Evolutionary conservation across 106 monocot species (phyloP), one percentile per base, ranked within the genome.

Genomic region (Phalaenopsis aphrodite): DNA sequence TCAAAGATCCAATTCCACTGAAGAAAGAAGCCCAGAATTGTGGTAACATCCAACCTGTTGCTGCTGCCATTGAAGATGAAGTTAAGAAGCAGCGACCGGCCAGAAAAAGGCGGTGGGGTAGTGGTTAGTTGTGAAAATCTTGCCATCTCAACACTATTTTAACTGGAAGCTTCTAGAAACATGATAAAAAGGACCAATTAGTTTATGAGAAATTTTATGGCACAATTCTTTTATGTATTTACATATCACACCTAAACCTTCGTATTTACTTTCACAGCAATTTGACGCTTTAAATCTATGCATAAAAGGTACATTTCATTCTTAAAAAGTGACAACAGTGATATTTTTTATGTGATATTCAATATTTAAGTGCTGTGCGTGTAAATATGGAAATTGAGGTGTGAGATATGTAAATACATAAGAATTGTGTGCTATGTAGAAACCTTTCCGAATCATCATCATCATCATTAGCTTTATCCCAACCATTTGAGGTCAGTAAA

Each of bases 51-150:
- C 56, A 75, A 57, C 23, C 65, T 38, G 74, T 61, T 21, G 79
- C 74, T 66, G 58, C 41, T 66, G 58, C 41, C 56, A 21, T 15
- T 36, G 55, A 46, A 30, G 83, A 83, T 83, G 82, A 84, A 48
- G 36, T 71, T 21, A 82, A 86, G 82, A 48, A 82, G 49, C 86
- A 79, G 48, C 76, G 91, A 43, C 91, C 91, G 69, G 64, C 83
- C 0, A 84, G 91, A 83, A 91, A 91, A 79, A 81, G 91, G 43
- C 79, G 74, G 2, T 91, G 88, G 91, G 84, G 84, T 18, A 69
- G 56, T 55, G 77, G 46, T 36, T 80, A 72, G 71, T 45, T 42
- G 73, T 41, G 65, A 69, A 5, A 55, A 69, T 7, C n/a, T 43
- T 45, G 37, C 19, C 74, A 69, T 69, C 0, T 38, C 39, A 14